Base-by-base conservation (phyloP, 108 stramenopile species). In the Nitzschia sp. region DNA sequence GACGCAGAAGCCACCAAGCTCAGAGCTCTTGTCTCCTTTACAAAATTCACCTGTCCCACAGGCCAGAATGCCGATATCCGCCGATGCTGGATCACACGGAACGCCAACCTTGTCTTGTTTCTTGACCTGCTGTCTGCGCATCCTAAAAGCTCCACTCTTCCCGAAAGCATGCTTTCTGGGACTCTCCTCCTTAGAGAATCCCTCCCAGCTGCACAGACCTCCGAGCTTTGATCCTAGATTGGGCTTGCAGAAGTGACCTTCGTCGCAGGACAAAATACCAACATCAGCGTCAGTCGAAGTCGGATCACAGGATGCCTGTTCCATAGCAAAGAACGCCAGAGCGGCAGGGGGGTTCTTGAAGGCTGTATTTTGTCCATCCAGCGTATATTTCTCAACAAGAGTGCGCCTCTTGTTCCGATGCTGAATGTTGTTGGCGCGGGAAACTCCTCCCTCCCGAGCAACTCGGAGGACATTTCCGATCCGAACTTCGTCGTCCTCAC, bases 1-100 rank as follows among this genome's bases (percentile, higher is more conserved):
- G 1, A 27, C 21, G 44, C 60, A 61, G 38, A 61, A 31, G 23
- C 60, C 60, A 44, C 60, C 60, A 15, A 61, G 60, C 13, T 44
- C 1, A 16, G 60, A 61, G 36, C 21, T 45, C 11, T 44, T 31
- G 33, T 26, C 33, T 1, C 13, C 38, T 23, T 22, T 13, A 23
- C 60, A 61, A 45, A 19, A 41, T 61, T 61, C 38, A 25, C 41
- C 38, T 17, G 15, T 0, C 22, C 41, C 41, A 23, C 60, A 61
- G 25, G 60, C 16, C 21, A 61, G 36, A 22, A 61, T 41, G 38
- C 60, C 60, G 22, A 61, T 41, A 27, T 61, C 60, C 9, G 41
- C 55, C 15, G 31, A 29, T 15, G 6, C 13, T 11, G 55, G 60
- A 4, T 58, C 30, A 32, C 56, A 58, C 28, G 2, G n/a, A 32